phyloP scores from a whole-genome alignment of 371 early-diverging fungal species.

The Vairimorpha apis region DNA sequence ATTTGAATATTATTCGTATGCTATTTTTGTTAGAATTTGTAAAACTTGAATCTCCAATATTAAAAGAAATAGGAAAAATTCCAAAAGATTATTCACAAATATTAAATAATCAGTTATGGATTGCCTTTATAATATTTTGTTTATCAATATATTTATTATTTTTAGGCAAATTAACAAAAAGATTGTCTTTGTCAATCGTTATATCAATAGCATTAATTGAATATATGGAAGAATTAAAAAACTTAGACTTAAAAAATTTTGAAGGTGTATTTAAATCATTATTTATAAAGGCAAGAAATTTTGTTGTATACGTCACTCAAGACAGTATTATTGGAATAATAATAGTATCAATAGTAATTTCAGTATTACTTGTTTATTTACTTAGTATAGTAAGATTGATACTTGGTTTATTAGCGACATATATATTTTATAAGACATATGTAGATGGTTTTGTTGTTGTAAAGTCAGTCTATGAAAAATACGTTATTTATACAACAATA shows the following conservation, averaged over 20 bases:
- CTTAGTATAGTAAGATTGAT: neutral
- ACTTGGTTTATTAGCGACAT: neutral
- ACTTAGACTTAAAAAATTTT: neutral
- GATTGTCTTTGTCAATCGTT: neutral
- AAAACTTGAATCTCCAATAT: neutral
- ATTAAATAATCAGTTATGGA: neutral
- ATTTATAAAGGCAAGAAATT: neutral
- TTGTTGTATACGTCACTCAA: neutral
- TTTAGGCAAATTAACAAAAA: neutral
- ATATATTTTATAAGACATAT: slow-evolving; percentile 6
- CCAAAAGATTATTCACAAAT: neutral
- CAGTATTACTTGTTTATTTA: neutral
- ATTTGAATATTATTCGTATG: no score
- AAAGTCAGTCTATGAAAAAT: neutral
- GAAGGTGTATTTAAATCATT: neutral
- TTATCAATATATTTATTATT: neutral
- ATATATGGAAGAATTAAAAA: neutral
- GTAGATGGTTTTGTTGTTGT: neutral
- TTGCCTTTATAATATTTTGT: neutral
- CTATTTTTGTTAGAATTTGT: no score
- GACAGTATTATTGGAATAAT: neutral
- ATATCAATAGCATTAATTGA: neutral
- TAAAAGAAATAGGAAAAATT: neutral
- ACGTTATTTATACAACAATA: neutral
- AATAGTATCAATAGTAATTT: neutral